Evolutionary conservation across 768 basidiomycete genomes (phyloP).

Genomic region (Pisolithus orientalis): DNA sequence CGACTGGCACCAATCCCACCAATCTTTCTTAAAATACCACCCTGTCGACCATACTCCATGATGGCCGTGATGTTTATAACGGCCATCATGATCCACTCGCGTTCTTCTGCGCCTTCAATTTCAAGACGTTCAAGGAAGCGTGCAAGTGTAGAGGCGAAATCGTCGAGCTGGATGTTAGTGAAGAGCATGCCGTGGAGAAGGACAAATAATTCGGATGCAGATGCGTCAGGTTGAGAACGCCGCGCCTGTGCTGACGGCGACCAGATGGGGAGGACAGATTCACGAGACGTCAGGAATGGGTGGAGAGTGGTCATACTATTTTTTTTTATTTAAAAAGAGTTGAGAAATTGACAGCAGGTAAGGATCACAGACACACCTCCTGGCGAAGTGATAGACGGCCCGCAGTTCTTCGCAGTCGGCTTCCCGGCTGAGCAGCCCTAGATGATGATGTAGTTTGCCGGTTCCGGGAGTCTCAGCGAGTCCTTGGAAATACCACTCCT

Average conservation of each 20-base stretch:
- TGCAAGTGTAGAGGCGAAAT: slow-evolving; percentile 74
- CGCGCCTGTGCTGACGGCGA: slow-evolving; percentile 56
- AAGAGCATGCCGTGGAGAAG: slow-evolving; percentile 96
- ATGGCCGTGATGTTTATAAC: slow-evolving; percentile 74
- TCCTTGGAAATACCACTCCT: slow-evolving; percentile 90
- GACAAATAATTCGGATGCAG: slow-evolving; percentile 75
- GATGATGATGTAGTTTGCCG: slow-evolving; percentile 90
- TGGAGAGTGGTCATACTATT: slow-evolving; percentile 86
- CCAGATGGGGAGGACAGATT: slow-evolving; percentile 88
- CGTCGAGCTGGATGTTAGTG: slow-evolving; percentile 91
- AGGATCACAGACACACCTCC: slow-evolving; percentile 56
- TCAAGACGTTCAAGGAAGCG: slow-evolving; percentile 83
- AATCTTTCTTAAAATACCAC: slow-evolving; percentile 60
- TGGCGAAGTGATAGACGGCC: slow-evolving; percentile 88
- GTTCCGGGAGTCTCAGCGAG: slow-evolving; percentile 88
- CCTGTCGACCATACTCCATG: slow-evolving; percentile 81
- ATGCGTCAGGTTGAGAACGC: slow-evolving; percentile 71
- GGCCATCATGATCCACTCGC: slow-evolving; percentile 98
- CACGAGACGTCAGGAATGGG: slow-evolving; percentile 81
- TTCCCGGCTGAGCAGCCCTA: slow-evolving; percentile 84
- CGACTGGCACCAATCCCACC: slow-evolving; percentile 42
- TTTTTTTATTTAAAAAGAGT: background rate
- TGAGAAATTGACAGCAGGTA: background rate
- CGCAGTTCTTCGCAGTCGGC: slow-evolving; percentile 76
- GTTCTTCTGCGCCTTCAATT: slow-evolving; percentile 73